Conservation (phyloP, 805 yeast genomes). For the Metschnikowia hibisci region DNA sequence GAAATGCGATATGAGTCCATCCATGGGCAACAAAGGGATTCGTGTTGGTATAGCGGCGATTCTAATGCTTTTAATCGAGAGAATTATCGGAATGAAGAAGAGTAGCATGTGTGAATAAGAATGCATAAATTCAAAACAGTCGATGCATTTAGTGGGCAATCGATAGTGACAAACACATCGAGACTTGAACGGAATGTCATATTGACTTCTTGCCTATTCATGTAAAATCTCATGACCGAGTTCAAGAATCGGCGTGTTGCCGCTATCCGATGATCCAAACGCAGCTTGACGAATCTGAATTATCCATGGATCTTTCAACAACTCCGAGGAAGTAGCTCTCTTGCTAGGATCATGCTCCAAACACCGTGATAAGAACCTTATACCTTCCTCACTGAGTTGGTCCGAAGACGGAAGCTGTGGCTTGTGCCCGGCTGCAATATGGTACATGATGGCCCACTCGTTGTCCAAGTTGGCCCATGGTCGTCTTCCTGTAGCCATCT, state of each 20-base stretch:
- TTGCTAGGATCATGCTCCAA: conserved; percentile 76
- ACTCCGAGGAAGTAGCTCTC: conserved; percentile 80
- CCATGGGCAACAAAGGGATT: too few relatives aligned
- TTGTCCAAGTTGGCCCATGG: conserved; percentile 97
- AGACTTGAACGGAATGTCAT: too few relatives aligned
- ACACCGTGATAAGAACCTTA: conserved; percentile 66
- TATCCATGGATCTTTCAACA: conserved; percentile 88
- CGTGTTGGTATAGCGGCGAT: too few relatives aligned
- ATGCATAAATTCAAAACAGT: too few relatives aligned
- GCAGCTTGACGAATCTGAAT: conserved; percentile 66
- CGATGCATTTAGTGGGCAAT: too few relatives aligned
- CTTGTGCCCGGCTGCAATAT: conserved; percentile 90
- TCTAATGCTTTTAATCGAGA: too few relatives aligned
- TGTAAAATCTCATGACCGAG: conserved; percentile 2
- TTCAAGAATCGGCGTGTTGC: conserved; percentile 37
- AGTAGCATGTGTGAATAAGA: neutral
- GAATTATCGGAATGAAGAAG: too few relatives aligned
- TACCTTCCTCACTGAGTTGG: conserved; percentile 74
- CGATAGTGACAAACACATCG: too few relatives aligned
- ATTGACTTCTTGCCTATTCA: neutral
- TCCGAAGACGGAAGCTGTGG: conserved; percentile 81
- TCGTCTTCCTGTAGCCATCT: conserved; percentile 93
- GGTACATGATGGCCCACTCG: conserved; percentile 98
- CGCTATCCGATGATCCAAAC: conserved; percentile 42
- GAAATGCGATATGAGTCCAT: too few relatives aligned